Base-by-base conservation (phyloP, 2,329 filamentous ascomycete species). In the Calonectria hongkongensis region DNA sequence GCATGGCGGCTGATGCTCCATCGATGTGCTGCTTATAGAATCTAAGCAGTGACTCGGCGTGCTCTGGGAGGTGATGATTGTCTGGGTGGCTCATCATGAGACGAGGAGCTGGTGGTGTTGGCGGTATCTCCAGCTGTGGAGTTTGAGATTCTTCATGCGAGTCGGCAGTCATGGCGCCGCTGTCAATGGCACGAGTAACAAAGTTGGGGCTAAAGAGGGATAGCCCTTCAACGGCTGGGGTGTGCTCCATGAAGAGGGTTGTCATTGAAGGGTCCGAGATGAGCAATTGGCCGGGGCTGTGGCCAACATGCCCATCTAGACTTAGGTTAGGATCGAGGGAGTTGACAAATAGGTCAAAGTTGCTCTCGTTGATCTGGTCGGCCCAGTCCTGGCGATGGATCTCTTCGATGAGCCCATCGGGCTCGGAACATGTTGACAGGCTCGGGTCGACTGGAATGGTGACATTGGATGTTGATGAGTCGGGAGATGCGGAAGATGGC, bases 11-110 rank as follows among this genome's bases (percentile, higher is more conserved):
- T 0, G 73, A 68, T 79, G 81, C 10, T 76, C 81, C 58, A 78
- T 79, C n/a, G 77, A 76, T 81, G 36, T 75, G 70, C 28, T 75
- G 66, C 51, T 78, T 80, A 60, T 82, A 82, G 66, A 82, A 81
- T 0, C 81, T 77, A 5, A 84, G 75, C 9, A 83, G 54, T 1
- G 75, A 66, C 7, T 78, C 78, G 2, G 82, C 77, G 47, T 83
- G 72, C 25, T 76, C 68, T 0, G 78, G 78, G 1, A 80, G 65
- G 0, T 64, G 66, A 9, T 68, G 30, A 1, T 33, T 27, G 1
- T 28, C 9, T 4, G 48, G 50, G 3, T 62, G 66, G 3, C 8
- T 48, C 10, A 28, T 28, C 3, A 73, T 27, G 0, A 74, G 39
- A 0, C 58, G 54, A 6, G 72, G 68, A 12, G 54, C 66, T 1